These are phyloP conservation scores for Acacia acuminata DNA, from an alignment of 306 rosid species.

Conservation along the genomic window DNA sequence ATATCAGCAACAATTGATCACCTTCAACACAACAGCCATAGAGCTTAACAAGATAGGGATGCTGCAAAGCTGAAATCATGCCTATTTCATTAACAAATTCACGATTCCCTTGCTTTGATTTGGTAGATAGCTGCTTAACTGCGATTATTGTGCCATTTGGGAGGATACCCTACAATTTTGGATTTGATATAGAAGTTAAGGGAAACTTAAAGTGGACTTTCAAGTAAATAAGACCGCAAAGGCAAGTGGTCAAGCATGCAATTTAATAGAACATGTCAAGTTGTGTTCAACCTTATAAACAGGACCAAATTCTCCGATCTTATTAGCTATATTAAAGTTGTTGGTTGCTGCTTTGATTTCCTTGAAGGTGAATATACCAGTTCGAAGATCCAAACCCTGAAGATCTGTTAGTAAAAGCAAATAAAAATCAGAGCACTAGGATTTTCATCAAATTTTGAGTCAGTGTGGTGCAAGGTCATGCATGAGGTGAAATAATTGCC, in stretches of 20 bases:
- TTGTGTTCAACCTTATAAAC: slow-evolving; percentile 54
- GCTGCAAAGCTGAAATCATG: slow-evolving; percentile 62
- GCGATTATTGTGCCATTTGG: slow-evolving; percentile 53
- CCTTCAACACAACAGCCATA: slow-evolving; percentile 67
- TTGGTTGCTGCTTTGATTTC: slow-evolving; percentile 61
- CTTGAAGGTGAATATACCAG: slow-evolving; percentile 42
- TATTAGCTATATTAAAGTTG: slow-evolving; percentile 53
- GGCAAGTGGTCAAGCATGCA: neutral
- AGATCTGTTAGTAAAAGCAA: slow-evolving; percentile 45
- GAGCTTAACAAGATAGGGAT: slow-evolving; percentile 59
- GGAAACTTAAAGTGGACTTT: neutral
- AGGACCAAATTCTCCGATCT: slow-evolving; percentile 75
- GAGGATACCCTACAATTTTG: slow-evolving; percentile 46
- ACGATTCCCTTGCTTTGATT: slow-evolving; percentile 62
- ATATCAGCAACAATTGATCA: slow-evolving; percentile 52
- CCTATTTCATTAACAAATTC: slow-evolving; percentile 69
- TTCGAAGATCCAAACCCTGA: slow-evolving; percentile 44
- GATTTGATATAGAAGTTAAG: neutral
- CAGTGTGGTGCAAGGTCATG: no score
- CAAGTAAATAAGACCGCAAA: neutral
- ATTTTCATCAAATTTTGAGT: no score
- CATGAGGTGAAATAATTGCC: neutral
- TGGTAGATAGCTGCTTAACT: slow-evolving; percentile 60
- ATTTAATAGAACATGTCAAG: neutral
- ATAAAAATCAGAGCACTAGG: neutral